Base-by-base conservation (phyloP, 306 rosid genomes). In the Citrullus amarus region DNA sequence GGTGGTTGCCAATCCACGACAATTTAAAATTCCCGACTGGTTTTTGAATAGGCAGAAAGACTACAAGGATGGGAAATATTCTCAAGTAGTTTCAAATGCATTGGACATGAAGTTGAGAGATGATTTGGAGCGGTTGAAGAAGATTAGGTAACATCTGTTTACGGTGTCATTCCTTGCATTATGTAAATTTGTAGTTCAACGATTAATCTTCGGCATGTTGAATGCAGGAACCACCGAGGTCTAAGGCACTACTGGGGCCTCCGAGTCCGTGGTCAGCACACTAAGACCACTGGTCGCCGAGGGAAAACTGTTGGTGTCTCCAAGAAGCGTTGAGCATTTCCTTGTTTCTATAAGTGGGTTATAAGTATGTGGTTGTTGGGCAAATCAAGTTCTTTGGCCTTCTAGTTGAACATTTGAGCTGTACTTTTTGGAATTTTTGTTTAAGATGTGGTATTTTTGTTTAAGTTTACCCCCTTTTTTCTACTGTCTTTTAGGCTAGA, bases 271-370 rank as follows among this genome's bases (percentile, higher is more conserved):
- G 99, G 99, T 28, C 99, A 95, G 91, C 99, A 95, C 83, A 95
- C 99, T 80, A 95, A 95, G 88, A 95, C 99, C 25, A 95, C 98
- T 8, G 99, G 99, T 36, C 96, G 99, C 48, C 84, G 99, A 61
- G 99, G 99, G 6, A 95, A 95, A 82, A 95, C 99, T 73, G 99
- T 92, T 76, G 97, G 99, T 92, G 99, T 95, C 78, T 95, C 99
- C 20, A 95, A 95, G 91, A 95, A 95, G 88, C 99, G 97, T 62
- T 91, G 78, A 89, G 77, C 63, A 9, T 16, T 43, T 43, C 57
- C 39, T 2, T 44, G 56, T 70, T 70, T 48, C 22, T 6, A 41
- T n/a, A 18, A 38, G 17, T 20, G 20, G 48, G 76, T 46, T 46
- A 13, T 46, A 13, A 70, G 58, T 28, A 71, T 48, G 68, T 59